These are phyloP conservation scores for Aspergillus sclerotiicarbonarius DNA, from an alignment of 495 filamentous ascomycete species.

Conservation along the genomic window DNA sequence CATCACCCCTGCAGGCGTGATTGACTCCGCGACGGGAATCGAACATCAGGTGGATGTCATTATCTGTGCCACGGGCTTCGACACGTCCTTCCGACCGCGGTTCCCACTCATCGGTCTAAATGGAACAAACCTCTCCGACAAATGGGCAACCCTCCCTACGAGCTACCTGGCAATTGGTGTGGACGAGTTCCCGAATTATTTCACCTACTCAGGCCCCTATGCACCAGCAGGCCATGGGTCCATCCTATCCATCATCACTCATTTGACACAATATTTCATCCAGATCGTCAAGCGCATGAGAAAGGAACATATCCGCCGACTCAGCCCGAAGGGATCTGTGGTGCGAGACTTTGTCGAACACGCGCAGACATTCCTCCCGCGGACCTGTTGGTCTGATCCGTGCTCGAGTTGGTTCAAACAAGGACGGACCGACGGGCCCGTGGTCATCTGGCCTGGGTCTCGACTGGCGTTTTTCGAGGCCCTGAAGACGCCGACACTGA, in stretches of 20 bases:
- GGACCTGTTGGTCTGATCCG: slow-evolving; percentile 37
- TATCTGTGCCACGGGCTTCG: slow-evolving; percentile 50
- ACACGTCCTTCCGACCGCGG: slow-evolving; percentile 38
- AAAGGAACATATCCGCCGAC: slow-evolving; percentile 10
- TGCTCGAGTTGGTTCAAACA: slow-evolving; percentile 47
- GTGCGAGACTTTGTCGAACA: slow-evolving; percentile 45
- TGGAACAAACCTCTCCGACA: slow-evolving; percentile 44
- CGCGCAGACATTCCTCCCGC: slow-evolving; percentile 23
- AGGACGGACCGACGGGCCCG: slow-evolving; percentile 15
- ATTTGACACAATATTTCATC: slow-evolving; percentile 6
- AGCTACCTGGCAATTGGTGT: slow-evolving; percentile 58
- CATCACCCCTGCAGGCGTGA: slow-evolving; percentile 34
- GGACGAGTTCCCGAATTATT: slow-evolving; percentile 63
- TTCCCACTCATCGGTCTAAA: slow-evolving; percentile 46
- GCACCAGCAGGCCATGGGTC: slow-evolving; percentile 10
- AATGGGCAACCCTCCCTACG: slow-evolving; percentile 51
- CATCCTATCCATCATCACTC: slow-evolving; percentile 5
- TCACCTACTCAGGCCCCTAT: slow-evolving; percentile 61
- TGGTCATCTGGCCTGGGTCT: slow-evolving; percentile 26
- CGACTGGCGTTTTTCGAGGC: slow-evolving; percentile 50
- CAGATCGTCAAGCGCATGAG: slow-evolving; percentile 9
- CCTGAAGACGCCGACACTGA: slow-evolving; percentile 36
- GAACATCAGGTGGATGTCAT: slow-evolving; percentile 27
- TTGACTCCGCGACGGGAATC: slow-evolving; percentile 36
- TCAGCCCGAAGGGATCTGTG: slow-evolving; percentile 13